These are phyloP conservation scores for Anthostomella pinea DNA, from an alignment of 2,329 filamentous ascomycete species.

Conservation along the genomic window DNA sequence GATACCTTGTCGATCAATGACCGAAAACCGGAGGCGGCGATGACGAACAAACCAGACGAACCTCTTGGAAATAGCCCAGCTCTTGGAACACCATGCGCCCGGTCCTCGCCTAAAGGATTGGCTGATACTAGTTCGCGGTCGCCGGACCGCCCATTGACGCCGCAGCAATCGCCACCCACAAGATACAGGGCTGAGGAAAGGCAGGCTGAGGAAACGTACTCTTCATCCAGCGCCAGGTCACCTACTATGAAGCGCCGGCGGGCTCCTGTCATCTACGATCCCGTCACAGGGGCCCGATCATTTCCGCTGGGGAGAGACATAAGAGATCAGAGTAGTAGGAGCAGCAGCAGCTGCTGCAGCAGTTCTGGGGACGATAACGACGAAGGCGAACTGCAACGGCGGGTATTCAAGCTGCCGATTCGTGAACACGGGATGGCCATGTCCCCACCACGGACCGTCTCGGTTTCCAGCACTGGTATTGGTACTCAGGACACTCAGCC, in stretches of 20 bases:
- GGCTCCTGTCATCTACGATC: conserved; percentile 14
- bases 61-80: too few relatives aligned
- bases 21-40: conserved; percentile 19
- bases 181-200: conserved; percentile 1
- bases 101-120: background rate
- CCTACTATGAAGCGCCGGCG: conserved; percentile 15
- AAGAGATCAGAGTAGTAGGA: background rate
- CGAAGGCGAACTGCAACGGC: background rate
- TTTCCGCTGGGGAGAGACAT: conserved; percentile 23
- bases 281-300: conserved; percentile 22
- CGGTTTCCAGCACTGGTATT: conserved; percentile 1
- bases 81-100: conserved; percentile 5
- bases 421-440: background rate
- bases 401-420: conserved; percentile 3
- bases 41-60: conserved; percentile 3
- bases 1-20: conserved; percentile 48
- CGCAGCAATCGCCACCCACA: too few relatives aligned
- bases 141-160: too few relatives aligned
- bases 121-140: too few relatives aligned
- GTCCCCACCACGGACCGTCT: conserved; percentile 1
- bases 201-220: conserved; percentile 6
- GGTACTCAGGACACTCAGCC: conserved; percentile 5
- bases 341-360: background rate
- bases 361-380: conserved; percentile 1
- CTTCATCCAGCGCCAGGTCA: conserved; percentile 11